phyloP scores from a whole-genome alignment of 1,284 basidiomycete genomes.

The Pyrrhoderma lamaoense region DNA sequence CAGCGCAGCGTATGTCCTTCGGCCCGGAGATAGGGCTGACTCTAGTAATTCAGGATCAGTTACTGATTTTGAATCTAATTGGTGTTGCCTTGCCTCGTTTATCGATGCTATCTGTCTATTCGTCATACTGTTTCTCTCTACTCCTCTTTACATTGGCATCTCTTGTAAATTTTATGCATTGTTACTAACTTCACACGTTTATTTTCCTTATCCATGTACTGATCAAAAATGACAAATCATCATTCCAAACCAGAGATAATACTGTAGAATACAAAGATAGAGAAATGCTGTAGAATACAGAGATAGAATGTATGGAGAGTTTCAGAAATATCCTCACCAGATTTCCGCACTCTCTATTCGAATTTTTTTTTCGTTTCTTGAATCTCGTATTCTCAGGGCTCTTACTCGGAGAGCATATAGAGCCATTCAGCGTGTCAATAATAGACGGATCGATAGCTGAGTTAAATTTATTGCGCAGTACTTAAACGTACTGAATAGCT shows the following conservation, averaged over 20 bases:
- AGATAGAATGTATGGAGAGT: neutral
- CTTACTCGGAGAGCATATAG: no score
- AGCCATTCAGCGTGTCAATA: no score
- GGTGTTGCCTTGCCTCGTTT: slow-evolving; percentile 1
- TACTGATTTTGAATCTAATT: no score
- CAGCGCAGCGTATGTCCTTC: neutral
- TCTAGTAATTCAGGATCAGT: neutral
- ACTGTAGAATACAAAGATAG: neutral
- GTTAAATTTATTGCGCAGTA: no score
- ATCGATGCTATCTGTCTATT: slow-evolving; percentile 3
- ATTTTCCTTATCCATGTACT: neutral
- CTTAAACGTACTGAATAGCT: no score
- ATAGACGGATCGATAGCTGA: no score
- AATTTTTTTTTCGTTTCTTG: no score
- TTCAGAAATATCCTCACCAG: no score
- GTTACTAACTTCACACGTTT: neutral
- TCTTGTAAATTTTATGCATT: neutral
- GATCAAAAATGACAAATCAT: no score
- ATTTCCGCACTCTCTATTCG: no score
- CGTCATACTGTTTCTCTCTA: neutral
- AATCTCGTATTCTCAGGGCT: no score
- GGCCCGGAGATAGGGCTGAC: slow-evolving; percentile 1
- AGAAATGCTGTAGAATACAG: slow-evolving; percentile 2
- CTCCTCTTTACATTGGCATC: neutral
- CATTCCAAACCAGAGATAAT: no score